Evolutionary conservation across 2,329 filamentous ascomycete genomes (phyloP).

Genomic region (Metarhizium anisopliae): DNA sequence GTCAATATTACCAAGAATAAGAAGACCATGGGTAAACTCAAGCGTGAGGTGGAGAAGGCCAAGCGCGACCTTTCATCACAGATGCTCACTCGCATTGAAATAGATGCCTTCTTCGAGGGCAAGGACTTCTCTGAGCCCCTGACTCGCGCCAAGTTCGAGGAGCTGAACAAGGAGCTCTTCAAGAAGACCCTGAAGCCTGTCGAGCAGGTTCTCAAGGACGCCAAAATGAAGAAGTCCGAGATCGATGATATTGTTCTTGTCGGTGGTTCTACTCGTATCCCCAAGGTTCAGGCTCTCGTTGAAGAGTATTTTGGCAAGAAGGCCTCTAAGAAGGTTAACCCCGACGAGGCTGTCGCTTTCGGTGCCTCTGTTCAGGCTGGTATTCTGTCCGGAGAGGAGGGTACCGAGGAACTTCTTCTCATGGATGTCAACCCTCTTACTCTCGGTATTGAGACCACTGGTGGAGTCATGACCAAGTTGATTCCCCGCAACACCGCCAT

Average conservation of each 20-base stretch:
- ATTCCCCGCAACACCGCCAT: conserved; percentile 93
- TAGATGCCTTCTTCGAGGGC: conserved; percentile 94
- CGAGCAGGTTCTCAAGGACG: conserved; percentile 96
- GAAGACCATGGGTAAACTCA: conserved; percentile 98
- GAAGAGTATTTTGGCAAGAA: conserved; percentile 97
- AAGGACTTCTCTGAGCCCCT: conserved; percentile 98
- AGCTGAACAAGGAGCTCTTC: conserved; percentile 98
- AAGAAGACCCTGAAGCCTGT: conserved; percentile 99
- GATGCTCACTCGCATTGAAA: conserved; percentile 90
- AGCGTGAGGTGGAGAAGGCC: conserved; percentile 98
- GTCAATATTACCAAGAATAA: conserved; percentile 89
- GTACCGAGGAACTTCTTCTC: conserved; percentile 72
- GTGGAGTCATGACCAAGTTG: conserved; percentile 95
- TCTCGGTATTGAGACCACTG: conserved; percentile 94
- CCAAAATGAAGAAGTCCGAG: conserved; percentile 92
- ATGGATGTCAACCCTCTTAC: conserved; percentile 97
- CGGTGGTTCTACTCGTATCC: conserved; percentile 97
- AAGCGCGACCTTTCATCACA: conserved; percentile 96
- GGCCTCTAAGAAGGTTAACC: conserved; percentile 98
- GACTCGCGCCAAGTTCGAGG: conserved; percentile 98
- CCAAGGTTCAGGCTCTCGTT: conserved; percentile 89
- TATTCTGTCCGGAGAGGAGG: conserved; percentile 83
- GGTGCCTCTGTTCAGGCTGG: conserved; percentile 96
- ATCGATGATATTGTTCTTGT: conserved; percentile 96
- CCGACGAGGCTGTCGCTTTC: conserved; percentile 96